Base-by-base conservation (phyloP, 1,284 basidiomycete genomes). In the Cerrena zonata region DNA sequence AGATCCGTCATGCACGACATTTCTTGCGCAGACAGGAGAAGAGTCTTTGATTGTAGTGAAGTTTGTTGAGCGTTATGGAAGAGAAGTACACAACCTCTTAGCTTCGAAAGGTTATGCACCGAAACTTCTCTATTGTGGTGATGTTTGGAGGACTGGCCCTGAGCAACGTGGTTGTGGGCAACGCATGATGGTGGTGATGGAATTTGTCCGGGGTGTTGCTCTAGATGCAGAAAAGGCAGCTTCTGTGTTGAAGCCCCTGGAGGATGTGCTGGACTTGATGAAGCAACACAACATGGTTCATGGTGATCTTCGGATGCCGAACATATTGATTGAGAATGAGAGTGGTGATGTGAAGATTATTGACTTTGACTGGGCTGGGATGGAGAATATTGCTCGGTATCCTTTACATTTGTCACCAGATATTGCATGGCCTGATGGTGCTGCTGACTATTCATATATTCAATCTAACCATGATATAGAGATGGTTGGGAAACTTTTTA, bases 281-380 rank as follows among this genome's bases (percentile, higher is more conserved):
- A 15, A 39, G n/a, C 4, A 39, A 15, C 5, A 39, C 37, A 4
- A 39, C 5, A 39, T 58, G 24, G 57, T 62, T 21, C 58, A 54
- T 50, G 62, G 61, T 5, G 62, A 61, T 45, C 47, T 64, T 7
- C 57, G 61, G 5, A 15, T 23, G 27, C 59, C 57, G 25, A 64
- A 64, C 47, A 46, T 64, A 22, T 47, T 64, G 46, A 5, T 45
- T 10, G 24, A 15, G 4, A 21, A 23, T 3, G 36, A 25, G 21
- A 18, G 39, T 18, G 45, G 53, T 13, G 40, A 21, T 12, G 15
- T 43, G 40, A 13, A 47, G 42, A 26, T 61, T 24, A 50, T 64
- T 43, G 60, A 62, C 53, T 64, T 62, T 56, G 61, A 64, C 34
- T 62, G 61, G 62, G 48, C 58, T 15, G 59, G 60, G 2, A 53